Base-by-base conservation (phyloP, 805 yeast species). In the Danielozyma ontarioensis region DNA sequence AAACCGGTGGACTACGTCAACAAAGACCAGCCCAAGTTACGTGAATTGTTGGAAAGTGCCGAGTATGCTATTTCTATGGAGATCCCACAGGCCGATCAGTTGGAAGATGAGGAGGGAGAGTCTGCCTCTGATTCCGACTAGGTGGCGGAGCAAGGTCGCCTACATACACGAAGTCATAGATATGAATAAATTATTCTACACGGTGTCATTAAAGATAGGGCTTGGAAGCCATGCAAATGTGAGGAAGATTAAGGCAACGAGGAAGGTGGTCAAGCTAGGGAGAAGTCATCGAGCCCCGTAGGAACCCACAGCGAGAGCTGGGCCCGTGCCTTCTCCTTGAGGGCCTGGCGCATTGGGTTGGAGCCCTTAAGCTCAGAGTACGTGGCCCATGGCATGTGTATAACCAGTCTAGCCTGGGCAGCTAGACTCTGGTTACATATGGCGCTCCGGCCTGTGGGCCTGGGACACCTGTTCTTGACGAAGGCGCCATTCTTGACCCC, bases 1-100 rank as follows among this genome's bases (percentile, higher is more conserved):
- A 84, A 75, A 45, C 95, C 97, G 5, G 69, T 82, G 25, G 87
- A 86, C 44, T 66, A 88, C 39, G 80, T 76, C 12, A 64, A 57
- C 17, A 67, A 68, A 15, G 76, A 79, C 12, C 64, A 78, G 37
- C 74, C 68, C 2, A 71, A 74, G 35, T 67, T 90, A 40, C 64
- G 66, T 27, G 78, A 78, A 46, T 61, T 78, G 21, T 69, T 90
- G 42, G 83, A 87, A 48, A 77, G 86, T 36, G 96, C 97, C 0
- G 95, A 87, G 59, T 78, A 78, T 47, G 94, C 95, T 2, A 64
- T 70, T 31, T 55, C 60, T 5, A 51, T 57, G 58, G 70, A 63
- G 29, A 36, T 44, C 15, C 45, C 58, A 2, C 53, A 48, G 42
- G 50, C 28, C 51, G 54, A 34, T 54, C 67, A 44, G 55, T 51